A percentile compares a stretch with the other conserved stretches of the same genome.
Evolutionary conservation across 805 yeast genomes (phyloP).

Genomic region (Pichia eremophila): DNA sequence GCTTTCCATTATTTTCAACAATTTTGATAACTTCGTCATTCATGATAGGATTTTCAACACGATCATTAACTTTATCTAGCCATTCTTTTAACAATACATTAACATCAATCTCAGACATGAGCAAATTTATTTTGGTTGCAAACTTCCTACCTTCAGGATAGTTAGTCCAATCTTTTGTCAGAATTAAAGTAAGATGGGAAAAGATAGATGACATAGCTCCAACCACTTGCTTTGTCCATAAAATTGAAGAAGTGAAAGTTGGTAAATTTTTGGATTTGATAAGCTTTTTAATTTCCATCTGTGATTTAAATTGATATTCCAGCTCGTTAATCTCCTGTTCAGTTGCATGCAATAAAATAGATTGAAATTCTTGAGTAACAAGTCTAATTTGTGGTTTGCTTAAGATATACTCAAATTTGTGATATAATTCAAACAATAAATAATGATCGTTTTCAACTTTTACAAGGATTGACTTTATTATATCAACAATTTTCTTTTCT

Average conservation of each 20-base stretch:
- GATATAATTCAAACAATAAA: slow-evolving; percentile 45
- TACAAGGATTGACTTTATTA: slow-evolving; percentile 31
- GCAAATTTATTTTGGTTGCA: slow-evolving; percentile 35
- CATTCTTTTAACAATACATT: slow-evolving; percentile 37
- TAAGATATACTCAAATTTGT: slow-evolving; percentile 38
- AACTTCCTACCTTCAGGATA: slow-evolving; percentile 63
- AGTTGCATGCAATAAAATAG: slow-evolving; percentile 38
- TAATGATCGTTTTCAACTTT: slow-evolving; percentile 30
- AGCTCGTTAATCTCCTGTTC: slow-evolving; percentile 37
- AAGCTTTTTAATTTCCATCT: slow-evolving; percentile 26
- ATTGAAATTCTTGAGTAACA: slow-evolving; percentile 54
- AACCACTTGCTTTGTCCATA: slow-evolving; percentile 46
- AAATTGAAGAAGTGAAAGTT: slow-evolving; percentile 33
- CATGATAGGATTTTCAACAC: neutral
- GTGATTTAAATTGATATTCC: slow-evolving; percentile 28
- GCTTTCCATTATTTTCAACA: neutral
- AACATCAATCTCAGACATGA: slow-evolving; percentile 39
- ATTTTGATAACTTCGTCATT: neutral
- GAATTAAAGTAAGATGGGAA: slow-evolving; percentile 37
- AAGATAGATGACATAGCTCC: slow-evolving; percentile 33
- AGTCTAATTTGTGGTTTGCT: slow-evolving; percentile 44
- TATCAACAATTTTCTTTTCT: slow-evolving; percentile 36
- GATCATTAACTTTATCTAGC: slow-evolving; percentile 23
- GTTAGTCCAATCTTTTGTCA: slow-evolving; percentile 53
- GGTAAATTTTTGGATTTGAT: slow-evolving; percentile 40